Evolutionary conservation across 2,329 filamentous ascomycete genomes (phyloP).

Genomic region (Trichophyton schoenleinii): DNA sequence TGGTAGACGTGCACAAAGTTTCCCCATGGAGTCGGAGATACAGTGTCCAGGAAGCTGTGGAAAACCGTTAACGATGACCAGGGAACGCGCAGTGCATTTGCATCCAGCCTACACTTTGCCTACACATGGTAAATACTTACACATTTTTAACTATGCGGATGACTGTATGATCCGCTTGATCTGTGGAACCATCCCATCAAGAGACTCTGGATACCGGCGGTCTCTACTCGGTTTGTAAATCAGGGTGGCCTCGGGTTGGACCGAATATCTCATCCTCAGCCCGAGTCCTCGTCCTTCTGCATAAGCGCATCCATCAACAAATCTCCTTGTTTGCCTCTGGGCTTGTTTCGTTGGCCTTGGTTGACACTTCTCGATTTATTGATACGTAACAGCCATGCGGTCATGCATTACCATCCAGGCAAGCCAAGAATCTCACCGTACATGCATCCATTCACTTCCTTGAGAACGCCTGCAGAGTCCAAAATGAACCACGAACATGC

Average conservation of each 20-base stretch:
- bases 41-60: background rate
- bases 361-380: background rate
- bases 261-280: background rate
- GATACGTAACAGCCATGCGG: background rate
- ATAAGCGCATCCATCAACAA: background rate
- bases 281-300: background rate
- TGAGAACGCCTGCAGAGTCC: background rate
- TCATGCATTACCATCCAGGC: background rate
- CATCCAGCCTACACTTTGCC: background rate
- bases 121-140: background rate
- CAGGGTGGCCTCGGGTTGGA: background rate
- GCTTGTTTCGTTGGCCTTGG: background rate
- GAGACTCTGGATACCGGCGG: background rate
- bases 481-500: background rate
- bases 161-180: background rate
- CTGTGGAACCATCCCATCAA: background rate
- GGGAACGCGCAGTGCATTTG: background rate
- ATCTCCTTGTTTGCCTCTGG: background rate
- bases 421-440: background rate
- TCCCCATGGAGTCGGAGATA: background rate
- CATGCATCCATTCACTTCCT: background rate
- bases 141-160: background rate
- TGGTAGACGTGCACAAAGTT: background rate
- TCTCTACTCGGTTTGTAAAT: background rate
- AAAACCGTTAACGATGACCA: constrained; percentile 1